Evolutionary conservation across 2,329 filamentous ascomycete species (phyloP), one percentile per base, ranked within the genome.

Genomic region (Gyromitra esculenta): DNA sequence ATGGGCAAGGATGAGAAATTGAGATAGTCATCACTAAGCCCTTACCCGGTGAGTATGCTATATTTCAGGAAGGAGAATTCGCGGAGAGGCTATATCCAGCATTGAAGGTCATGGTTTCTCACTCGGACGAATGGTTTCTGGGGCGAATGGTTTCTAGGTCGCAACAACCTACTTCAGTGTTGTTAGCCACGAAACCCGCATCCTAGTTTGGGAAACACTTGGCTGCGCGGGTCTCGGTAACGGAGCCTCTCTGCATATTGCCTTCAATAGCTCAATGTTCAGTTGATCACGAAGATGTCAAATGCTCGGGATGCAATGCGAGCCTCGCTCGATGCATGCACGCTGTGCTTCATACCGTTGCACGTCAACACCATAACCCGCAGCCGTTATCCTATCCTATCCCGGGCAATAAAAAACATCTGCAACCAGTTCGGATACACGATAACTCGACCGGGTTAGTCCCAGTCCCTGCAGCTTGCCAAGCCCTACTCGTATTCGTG

Each of bases 21-120:
- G 50, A 21, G 37, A 25, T n/a, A 60, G 31, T 18, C 59, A n/a
- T 62, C 41, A 57, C 43, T 73, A 43, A 43, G 54, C 21, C 41
- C 50, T 25, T 18, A 31, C n/a, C 18, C 18, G 59, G n/a, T 31
- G 25, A 68, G 39, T n/a, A 59, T 50, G 21, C 48, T 63, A 62
- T 67, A 41, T 18, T 15, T 15, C 43, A 11, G 9, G 8, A 31
- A 63, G 37, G 63, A 39, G 48, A 35, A 56, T 35, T 60, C 57
- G 50, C 59, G 31, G 56, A 45, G 21, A 52, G 48, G 54, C n/a
- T 39, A 39, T 45, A 18, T 60, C 52, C 7, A 18, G n/a, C 6
- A 73, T 62, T 18, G 56, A 52, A 13, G 57, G 62, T 75, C 72
- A 75, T 35, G 41, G 21, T 9, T 41, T 65, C 35, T 75, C 72